A percentile compares a stretch with the other conserved stretches of the same genome.
Conservation (phyloP, 306 rosid genomes). For the Ceratonia siliqua region DNA sequence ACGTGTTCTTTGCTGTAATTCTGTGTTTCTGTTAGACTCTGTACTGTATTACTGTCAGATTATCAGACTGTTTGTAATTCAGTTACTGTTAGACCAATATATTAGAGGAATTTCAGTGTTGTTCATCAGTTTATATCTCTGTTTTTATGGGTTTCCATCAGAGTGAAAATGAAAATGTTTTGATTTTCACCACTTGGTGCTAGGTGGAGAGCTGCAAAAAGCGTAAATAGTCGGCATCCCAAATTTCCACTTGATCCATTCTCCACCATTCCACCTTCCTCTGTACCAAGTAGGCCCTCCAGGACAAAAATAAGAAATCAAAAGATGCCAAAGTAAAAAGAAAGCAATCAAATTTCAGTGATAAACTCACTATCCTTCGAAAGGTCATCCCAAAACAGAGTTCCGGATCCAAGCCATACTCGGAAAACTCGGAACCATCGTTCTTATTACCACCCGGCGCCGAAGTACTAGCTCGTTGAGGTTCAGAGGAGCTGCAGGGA, state of each 20-base stretch:
- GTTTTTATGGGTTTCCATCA: no score
- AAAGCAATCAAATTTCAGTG: neutral
- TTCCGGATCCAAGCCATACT: conserved; percentile 86
- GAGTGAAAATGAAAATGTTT: neutral
- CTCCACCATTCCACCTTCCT: neutral
- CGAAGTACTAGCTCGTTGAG: conserved; percentile 1
- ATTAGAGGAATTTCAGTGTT: no score
- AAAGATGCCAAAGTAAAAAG: neutral
- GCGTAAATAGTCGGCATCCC: neutral
- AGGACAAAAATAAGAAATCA: neutral
- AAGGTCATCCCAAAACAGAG: conserved; percentile 75
- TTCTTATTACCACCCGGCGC: conserved; percentile 42
- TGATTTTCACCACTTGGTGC: neutral
- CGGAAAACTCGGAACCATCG: conserved; percentile 63
- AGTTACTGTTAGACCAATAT: no score
- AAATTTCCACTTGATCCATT: neutral
- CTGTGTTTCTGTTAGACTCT: no score
- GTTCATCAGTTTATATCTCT: no score
- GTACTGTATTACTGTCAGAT: no score
- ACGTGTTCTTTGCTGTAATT: no score
- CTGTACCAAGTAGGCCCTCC: no score
- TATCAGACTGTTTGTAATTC: no score
- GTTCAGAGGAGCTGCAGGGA: conserved; percentile 50
- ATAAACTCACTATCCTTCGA: conserved; percentile 77
- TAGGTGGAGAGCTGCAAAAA: neutral